A percentile compares a stretch with the other conserved stretches of the same genome.
These are phyloP conservation scores for Amanita subjunquillea DNA, from an alignment of 768 basidiomycete species.

Conservation along the genomic window DNA sequence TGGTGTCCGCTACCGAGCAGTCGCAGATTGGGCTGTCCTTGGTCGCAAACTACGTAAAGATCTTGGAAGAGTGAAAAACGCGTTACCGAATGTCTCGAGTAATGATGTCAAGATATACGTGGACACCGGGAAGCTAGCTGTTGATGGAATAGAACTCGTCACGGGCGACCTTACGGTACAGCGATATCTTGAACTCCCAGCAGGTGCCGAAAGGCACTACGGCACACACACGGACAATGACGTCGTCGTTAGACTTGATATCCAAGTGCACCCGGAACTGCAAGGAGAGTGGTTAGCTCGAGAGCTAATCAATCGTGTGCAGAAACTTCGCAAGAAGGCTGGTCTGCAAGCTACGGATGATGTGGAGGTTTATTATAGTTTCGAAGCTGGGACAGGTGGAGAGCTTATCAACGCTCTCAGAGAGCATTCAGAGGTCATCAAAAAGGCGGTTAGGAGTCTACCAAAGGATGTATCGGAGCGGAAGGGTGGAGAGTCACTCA, in stretches of 20 bases:
- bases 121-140: slow-evolving; percentile 61
- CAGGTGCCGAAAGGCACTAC: slow-evolving; percentile 49
- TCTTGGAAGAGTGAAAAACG: slow-evolving; percentile 79
- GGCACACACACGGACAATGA: slow-evolving; percentile 89
- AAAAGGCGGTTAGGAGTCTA: slow-evolving; percentile 62
- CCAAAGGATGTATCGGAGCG: slow-evolving; percentile 50
- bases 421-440: slow-evolving; percentile 59
- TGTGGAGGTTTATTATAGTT: slow-evolving; percentile 76
- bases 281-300: slow-evolving; percentile 82
- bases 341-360: slow-evolving; percentile 94
- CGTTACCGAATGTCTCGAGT: slow-evolving; percentile 70
- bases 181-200: slow-evolving; percentile 77
- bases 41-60: slow-evolving; percentile 93
- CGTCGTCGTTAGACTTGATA: slow-evolving; percentile 88
- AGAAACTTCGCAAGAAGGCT: slow-evolving; percentile 92
- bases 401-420: slow-evolving; percentile 56
- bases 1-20: slow-evolving; percentile 83
- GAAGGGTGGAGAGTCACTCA: slow-evolving; percentile 40
- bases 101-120: slow-evolving; percentile 76
- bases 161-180: slow-evolving; percentile 88
- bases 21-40: slow-evolving; percentile 92
- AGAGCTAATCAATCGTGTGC: slow-evolving; percentile 86
- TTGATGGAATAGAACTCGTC: slow-evolving; percentile 85
- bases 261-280: slow-evolving; percentile 78
- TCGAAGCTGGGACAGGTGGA: slow-evolving; percentile 57